Evolutionary conservation across 257 asterid genomes (phyloP).

Genomic region (Nyctanthes arbortristis): DNA sequence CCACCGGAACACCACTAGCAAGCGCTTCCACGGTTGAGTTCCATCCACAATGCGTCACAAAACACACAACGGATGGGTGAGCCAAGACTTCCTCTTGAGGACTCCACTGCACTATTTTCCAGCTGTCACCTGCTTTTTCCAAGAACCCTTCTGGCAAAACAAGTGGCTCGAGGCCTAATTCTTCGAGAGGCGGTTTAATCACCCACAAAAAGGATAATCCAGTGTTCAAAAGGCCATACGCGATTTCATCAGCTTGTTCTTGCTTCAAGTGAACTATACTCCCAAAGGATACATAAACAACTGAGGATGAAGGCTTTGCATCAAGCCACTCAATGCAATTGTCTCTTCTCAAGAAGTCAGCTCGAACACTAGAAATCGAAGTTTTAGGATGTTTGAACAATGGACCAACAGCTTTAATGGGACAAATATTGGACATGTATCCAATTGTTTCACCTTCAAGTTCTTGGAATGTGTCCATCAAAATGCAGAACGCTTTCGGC

Average conservation of each 20-base stretch:
- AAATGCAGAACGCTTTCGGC: slow-evolving; percentile 43
- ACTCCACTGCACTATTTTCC: slow-evolving; percentile 62
- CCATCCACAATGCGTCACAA: slow-evolving; percentile 85
- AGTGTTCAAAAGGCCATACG: slow-evolving; percentile 51
- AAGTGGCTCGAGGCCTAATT: slow-evolving; percentile 21
- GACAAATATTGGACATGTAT: slow-evolving; percentile 43
- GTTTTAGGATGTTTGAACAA: slow-evolving; percentile 30
- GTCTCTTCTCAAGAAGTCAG: slow-evolving; percentile 46
- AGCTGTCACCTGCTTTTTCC: slow-evolving; percentile 52
- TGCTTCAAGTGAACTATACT: slow-evolving; percentile 56
- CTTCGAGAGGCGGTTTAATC: slow-evolving; percentile 42
- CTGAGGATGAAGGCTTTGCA: slow-evolving; percentile 44
- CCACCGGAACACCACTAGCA: slow-evolving; percentile 65
- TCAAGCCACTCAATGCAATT: slow-evolving; percentile 59
- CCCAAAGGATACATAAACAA: slow-evolving; percentile 79
- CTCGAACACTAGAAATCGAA: slow-evolving; percentile 24
- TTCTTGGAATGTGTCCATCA: slow-evolving; percentile 69
- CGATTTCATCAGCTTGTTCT: slow-evolving; percentile 70
- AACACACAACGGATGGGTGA: slow-evolving; percentile 69
- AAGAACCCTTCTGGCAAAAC: slow-evolving; percentile 53
- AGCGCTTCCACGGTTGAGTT: slow-evolving; percentile 78
- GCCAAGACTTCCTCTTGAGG: slow-evolving; percentile 74
- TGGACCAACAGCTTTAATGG: slow-evolving; percentile 68
- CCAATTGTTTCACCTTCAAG: slow-evolving; percentile 47
- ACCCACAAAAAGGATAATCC: slow-evolving; percentile 68